These are phyloP conservation scores for Aurinia saxatilis DNA, from an alignment of 345 rosid species.

Conservation along the genomic window DNA sequence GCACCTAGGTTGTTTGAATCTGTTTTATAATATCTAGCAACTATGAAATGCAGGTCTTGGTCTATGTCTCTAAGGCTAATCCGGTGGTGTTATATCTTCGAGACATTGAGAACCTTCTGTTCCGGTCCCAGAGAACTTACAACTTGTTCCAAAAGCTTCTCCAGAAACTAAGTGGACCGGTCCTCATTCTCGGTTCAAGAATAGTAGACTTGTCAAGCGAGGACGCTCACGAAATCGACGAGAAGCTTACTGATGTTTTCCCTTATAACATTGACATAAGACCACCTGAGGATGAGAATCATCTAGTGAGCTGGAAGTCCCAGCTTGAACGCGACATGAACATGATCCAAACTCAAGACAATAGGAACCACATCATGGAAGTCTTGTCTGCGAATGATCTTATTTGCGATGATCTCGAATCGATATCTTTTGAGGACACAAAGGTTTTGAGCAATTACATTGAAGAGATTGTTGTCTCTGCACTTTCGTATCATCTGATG, in stretches of 20 bases:
- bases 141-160: conserved; percentile 73
- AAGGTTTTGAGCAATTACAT: conserved; percentile 70
- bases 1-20: background rate
- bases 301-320: conserved; percentile 83
- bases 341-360: conserved; percentile 85
- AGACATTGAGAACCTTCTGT: conserved; percentile 63
- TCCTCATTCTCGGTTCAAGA: conserved; percentile 80
- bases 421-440: conserved; percentile 57
- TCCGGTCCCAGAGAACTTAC: conserved; percentile 59
- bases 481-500: conserved; percentile 85
- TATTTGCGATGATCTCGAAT: conserved; percentile 79
- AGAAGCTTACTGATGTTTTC: conserved; percentile 57
- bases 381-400: conserved; percentile 86
- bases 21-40: background rate
- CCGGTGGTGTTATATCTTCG: conserved; percentile 78
- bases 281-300: conserved; percentile 80
- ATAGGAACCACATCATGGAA: conserved; percentile 80
- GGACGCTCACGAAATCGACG: conserved; percentile 45
- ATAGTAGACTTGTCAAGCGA: conserved; percentile 44
- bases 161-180: conserved; percentile 65
- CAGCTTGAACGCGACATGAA: conserved; percentile 95
- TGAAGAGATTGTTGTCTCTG: conserved; percentile 89
- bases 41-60: conserved; percentile 50
- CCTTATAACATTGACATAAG: conserved; percentile 83
- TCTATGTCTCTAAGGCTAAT: conserved; percentile 59